Percentiles rank a stretch among this genome's conserved stretches.
phyloP scores from a whole-genome alignment of 139 green algal species.

The Mychonastes homosphaera region DNA sequence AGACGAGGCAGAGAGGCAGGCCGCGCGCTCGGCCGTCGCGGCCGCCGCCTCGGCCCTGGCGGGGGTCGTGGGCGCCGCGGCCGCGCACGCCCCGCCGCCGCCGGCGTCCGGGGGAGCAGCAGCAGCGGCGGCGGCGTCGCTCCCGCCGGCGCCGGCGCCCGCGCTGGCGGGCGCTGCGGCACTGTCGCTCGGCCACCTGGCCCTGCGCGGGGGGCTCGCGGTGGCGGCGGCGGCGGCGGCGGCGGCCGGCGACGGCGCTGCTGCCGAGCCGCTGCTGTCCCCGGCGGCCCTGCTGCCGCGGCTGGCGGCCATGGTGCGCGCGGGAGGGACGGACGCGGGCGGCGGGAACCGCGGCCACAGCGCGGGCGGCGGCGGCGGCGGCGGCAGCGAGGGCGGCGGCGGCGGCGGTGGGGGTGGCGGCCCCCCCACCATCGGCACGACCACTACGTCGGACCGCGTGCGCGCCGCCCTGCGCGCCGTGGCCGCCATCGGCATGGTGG shows the following conservation, averaged over 20 bases:
- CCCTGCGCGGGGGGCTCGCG: slow-evolving; percentile 20
- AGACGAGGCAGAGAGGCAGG: not conserved
- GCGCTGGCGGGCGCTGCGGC: slow-evolving; percentile 25
- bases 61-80: not conserved
- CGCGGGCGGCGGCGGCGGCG: not conserved
- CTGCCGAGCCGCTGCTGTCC: no score
- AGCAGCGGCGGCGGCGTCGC: not conserved
- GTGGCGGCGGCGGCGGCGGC: slow-evolving; percentile 1
- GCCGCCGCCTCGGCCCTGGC: not conserved
- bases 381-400: no score
- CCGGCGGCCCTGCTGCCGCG: no score
- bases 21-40: not conserved
- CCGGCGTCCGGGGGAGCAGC: not conserved
- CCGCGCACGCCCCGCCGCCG: not conserved
- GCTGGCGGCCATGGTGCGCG: no score
- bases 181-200: slow-evolving; percentile 24
- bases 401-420: no score
- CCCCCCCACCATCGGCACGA: no score
- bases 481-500: no score
- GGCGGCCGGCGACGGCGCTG: not conserved
- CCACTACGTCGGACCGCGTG: no score
- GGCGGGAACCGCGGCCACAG: not conserved
- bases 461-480: no score
- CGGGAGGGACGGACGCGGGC: no score
- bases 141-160: not conserved